phyloP scores from a whole-genome alignment of 768 basidiomycete species.

The Pleurotus sapidus region DNA sequence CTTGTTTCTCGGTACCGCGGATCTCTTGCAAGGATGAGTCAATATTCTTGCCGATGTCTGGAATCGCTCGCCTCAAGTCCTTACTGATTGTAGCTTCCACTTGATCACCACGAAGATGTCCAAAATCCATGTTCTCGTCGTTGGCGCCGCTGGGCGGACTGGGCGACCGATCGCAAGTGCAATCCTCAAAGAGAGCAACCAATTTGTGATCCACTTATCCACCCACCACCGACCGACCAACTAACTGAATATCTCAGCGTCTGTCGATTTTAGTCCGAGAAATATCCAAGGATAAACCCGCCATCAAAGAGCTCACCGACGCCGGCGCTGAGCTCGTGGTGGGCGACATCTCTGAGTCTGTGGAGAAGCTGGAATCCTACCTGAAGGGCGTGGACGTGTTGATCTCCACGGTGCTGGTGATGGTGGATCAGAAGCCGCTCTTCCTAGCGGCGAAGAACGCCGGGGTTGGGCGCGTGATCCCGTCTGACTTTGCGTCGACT shows the following conservation, averaged over 20 bases:
- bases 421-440: slow-evolving; percentile 1
- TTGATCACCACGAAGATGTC: no score
- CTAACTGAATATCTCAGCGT: neutral
- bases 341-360: neutral
- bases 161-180: neutral
- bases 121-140: neutral
- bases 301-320: neutral
- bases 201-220: neutral
- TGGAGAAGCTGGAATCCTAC: neutral
- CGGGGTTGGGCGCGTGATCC: slow-evolving; percentile 1
- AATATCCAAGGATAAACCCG: neutral
- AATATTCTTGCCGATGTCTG: no score
- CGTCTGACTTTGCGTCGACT: neutral
- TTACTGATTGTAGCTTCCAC: no score
- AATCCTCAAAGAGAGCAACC: neutral
- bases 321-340: neutral
- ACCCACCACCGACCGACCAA: no score
- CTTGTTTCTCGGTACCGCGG: no score
- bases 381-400: slow-evolving; percentile 1
- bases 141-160: neutral
- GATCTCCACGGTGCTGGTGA: neutral
- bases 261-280: neutral
- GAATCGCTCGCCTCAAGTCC: no score
- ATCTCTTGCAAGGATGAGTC: no score
- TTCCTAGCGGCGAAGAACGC: neutral